Evolutionary conservation across 805 yeast species (phyloP), one percentile per base, ranked within the genome.

Genomic region (Debaryomyces hansenii): DNA sequence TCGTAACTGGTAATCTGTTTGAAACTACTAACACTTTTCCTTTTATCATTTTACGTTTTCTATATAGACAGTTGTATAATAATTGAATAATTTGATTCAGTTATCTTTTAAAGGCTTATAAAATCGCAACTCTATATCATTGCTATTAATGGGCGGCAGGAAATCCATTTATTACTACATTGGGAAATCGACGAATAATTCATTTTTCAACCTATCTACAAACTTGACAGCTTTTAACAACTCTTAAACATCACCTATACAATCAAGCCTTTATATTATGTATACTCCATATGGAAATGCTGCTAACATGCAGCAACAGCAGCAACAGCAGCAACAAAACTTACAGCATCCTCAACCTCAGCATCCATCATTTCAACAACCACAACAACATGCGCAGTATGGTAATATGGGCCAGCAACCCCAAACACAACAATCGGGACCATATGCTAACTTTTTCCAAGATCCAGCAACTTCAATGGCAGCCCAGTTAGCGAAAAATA

Each of bases 1-100:
- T 88, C 0, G 99, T 94, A 41, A 94, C 97, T 0, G 99, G 99
- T 44, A 94, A 79, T 58, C 99, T 77, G 67, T 94, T 94, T 8
- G 97, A 90, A 1, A 94, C 96, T 4, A 95, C 97, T 32, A 94
- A 67, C 21, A 94, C 92, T 63, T 89, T 87, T 5, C 89, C 89
- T n/a, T 55, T 48, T 10, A 50, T 51, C 60, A 57, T 56, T 24
- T 40, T 27, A 12, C 4, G 10, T 24, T 24, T 9, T 24, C 27
- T 24, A 18, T 14, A 15, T 35, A 27, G 36, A 20, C 46, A 42
- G 20, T 24, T 3, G 27, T 24, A 24, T 9, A 24, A 24, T 24
- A 3, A 24, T 16, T 24, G 27, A 24, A 24, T 24, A 24, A 24
- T 24, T 24, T 9, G 27, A 24, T 24, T 24, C 27, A 7, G 27